Base-by-base conservation (phyloP, 768 basidiomycete genomes). In the Exsudoporus frostii region DNA sequence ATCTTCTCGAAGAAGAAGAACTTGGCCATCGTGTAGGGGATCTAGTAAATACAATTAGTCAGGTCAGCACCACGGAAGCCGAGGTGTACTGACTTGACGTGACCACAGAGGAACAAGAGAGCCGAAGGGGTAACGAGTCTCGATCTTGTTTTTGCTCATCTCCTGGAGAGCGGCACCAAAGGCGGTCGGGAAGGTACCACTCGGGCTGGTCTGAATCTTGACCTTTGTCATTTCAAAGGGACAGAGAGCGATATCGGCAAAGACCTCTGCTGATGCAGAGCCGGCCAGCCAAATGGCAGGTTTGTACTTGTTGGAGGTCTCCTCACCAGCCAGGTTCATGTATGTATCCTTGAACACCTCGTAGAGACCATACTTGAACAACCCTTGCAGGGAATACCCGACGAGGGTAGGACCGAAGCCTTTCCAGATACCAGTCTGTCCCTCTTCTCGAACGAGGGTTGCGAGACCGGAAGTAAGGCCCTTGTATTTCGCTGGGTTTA, bases 341-440 rank as follows among this genome's bases (percentile, higher is more conserved):
- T 94, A 94, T 55, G 70, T 60, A 72, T 97, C 93, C 80, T 95
- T 97, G 89, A 95, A 97, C 69, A 89, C 71, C 75, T 97, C 94
- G 72, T 96, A 97, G 71, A 95, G 90, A 77, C 94, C 94, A 73
- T 92, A 97, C 77, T 98, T 98, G 87, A 95, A 92, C 83, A 93
- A 86, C 69, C 94, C 94, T 76, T 96, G 94, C 64, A 92, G 80
- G 13, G 92, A 91, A 78, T 95, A 94, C 58, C 94, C 93, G 73
- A 95, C 78, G 62, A 92, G 79, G 53, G 94, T 98, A 46, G 94
- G 94, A 38, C 90, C 90, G 71, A 96, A 76, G 66, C 94, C 94
- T 73, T 95, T 98, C 85, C 92, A 89, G 72, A 96, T 83, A 73
- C 92, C 94, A 44, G 72, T 83, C 55, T 84, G 73, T 65, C 93